Conservation (phyloP, 495 filamentous ascomycete genomes). For the Tricharina praecox region DNA sequence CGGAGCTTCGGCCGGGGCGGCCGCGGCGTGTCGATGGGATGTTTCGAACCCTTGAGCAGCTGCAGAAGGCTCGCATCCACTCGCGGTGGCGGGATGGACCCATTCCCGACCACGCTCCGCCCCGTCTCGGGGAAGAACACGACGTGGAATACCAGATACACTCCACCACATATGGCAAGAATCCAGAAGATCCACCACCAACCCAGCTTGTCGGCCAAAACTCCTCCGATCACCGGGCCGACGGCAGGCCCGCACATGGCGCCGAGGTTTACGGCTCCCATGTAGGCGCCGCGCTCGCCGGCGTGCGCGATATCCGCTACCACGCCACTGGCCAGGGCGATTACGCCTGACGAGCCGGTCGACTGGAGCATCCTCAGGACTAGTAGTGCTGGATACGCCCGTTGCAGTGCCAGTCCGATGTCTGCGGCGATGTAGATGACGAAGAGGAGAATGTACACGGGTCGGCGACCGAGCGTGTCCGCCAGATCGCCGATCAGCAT, state of each 20-base stretch:
- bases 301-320: slow-evolving; percentile 44
- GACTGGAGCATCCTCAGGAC: slow-evolving; percentile 47
- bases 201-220: slow-evolving; percentile 45
- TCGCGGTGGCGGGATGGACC: slow-evolving; percentile 39
- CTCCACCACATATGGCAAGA: slow-evolving; percentile 40
- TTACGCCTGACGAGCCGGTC: slow-evolving; percentile 39
- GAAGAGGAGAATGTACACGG: slow-evolving; percentile 42
- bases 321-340: slow-evolving; percentile 43
- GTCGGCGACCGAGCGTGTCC: slow-evolving; percentile 42
- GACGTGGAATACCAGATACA: slow-evolving; percentile 36
- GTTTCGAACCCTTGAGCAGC: neutral
- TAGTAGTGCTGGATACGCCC: slow-evolving; percentile 42
- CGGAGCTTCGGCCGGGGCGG: slow-evolving; percentile 31
- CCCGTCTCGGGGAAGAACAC: slow-evolving; percentile 50
- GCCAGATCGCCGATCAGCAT: slow-evolving; percentile 44
- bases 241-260: slow-evolving; percentile 35
- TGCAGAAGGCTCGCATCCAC: slow-evolving; percentile 34
- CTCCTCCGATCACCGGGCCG: slow-evolving; percentile 47
- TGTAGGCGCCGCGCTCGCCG: slow-evolving; percentile 43
- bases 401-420: slow-evolving; percentile 45
- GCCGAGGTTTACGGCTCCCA: slow-evolving; percentile 26
- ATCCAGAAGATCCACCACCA: slow-evolving; percentile 68
- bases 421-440: slow-evolving; percentile 44
- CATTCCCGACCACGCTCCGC: slow-evolving; percentile 56
- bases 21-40: slow-evolving; percentile 13